These are phyloP conservation scores for Saccharomycopsis hybrid DNA, from an alignment of 1,139 yeast species.

Conservation along the genomic window DNA sequence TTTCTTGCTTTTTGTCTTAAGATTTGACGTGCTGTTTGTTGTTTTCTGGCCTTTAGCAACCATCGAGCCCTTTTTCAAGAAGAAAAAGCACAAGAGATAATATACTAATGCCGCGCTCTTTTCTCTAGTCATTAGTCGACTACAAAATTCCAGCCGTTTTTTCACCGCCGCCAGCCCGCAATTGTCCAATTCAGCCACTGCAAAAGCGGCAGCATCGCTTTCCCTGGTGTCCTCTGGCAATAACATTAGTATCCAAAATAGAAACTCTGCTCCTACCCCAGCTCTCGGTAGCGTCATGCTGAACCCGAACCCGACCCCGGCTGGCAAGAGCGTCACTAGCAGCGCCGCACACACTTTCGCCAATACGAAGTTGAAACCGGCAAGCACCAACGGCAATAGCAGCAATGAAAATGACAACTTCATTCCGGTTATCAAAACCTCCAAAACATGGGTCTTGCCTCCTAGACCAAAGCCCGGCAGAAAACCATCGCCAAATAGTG, in stretches of 20 bases:
- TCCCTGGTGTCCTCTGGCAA: too few species aligned
- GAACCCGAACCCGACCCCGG: not conserved
- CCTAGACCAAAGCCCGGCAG: conserved; percentile 62
- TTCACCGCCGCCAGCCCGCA: too few species aligned
- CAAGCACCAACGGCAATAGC: too few species aligned
- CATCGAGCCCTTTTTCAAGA: too few species aligned
- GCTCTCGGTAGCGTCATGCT: not conserved
- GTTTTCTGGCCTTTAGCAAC: too few species aligned
- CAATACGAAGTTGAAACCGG: not conserved
- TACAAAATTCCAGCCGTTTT: conserved; percentile 1
- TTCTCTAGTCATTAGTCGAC: conserved; percentile 8
- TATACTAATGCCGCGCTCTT: too few species aligned
- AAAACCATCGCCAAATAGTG: conserved; percentile 30
- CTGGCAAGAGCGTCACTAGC: not conserved
- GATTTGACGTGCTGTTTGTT: too few species aligned
- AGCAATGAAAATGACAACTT: conserved; percentile 1
- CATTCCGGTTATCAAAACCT: conserved; percentile 35
- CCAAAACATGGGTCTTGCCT: conserved; percentile 58
- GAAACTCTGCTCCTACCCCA: not conserved
- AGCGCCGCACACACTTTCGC: not conserved
- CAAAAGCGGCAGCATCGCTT: not conserved
- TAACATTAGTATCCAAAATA: too few species aligned
- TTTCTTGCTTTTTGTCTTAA: too few species aligned
- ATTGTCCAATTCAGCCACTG: too few species aligned
- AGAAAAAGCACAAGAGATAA: too few species aligned